A percentile compares a stretch with the other conserved stretches of the same genome.
Evolutionary conservation across 1,284 basidiomycete genomes (phyloP).

Genomic region (Grifola frondosa): DNA sequence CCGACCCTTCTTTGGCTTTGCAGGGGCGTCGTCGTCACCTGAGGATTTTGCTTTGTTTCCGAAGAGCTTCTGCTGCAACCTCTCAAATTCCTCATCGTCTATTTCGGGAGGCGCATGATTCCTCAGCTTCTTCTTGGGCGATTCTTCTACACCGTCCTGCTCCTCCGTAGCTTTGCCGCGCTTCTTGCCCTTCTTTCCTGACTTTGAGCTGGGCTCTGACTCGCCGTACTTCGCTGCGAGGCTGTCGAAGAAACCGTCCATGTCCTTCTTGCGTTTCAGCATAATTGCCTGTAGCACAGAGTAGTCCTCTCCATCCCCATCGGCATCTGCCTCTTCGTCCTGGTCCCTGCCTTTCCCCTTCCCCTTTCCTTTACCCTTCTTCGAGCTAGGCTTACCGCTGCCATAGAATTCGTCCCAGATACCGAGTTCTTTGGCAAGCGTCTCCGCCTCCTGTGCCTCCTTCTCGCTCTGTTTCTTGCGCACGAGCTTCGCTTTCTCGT

Average conservation of each 20-base stretch:
- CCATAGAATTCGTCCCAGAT: conserved; percentile 97
- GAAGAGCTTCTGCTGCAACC: conserved; percentile 60
- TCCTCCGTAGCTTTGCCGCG: conserved; percentile 39
- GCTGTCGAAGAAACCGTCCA: conserved; percentile 71
- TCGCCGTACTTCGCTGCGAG: conserved; percentile 83
- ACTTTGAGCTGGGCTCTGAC: conserved; percentile 35
- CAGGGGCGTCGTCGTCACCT: conserved; percentile 30
- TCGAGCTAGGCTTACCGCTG: conserved; percentile 66
- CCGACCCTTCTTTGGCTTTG: conserved; percentile 13
- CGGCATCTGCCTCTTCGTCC: conserved; percentile 38
- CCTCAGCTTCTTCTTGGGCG: conserved; percentile 53
- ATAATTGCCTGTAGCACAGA: conserved; percentile 83
- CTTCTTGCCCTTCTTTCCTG: conserved; percentile 53
- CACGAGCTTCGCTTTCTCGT: conserved; percentile 74
- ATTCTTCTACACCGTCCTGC: conserved; percentile 39
- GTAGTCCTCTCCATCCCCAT: conserved; percentile 57
- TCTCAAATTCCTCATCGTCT: conserved; percentile 68
- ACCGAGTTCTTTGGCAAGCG: conserved; percentile 82
- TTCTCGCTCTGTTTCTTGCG: conserved; percentile 73
- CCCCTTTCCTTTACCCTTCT: conserved; percentile 58
- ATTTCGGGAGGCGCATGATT: conserved; percentile 47
- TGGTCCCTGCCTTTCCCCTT: conserved; percentile 41
- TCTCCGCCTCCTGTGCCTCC: conserved; percentile 86
- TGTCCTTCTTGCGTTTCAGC: conserved; percentile 70
- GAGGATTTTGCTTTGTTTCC: conserved; percentile 40